Base-by-base conservation (phyloP, 2,329 filamentous ascomycete genomes). In the Penicillium sclerotiorum region DNA sequence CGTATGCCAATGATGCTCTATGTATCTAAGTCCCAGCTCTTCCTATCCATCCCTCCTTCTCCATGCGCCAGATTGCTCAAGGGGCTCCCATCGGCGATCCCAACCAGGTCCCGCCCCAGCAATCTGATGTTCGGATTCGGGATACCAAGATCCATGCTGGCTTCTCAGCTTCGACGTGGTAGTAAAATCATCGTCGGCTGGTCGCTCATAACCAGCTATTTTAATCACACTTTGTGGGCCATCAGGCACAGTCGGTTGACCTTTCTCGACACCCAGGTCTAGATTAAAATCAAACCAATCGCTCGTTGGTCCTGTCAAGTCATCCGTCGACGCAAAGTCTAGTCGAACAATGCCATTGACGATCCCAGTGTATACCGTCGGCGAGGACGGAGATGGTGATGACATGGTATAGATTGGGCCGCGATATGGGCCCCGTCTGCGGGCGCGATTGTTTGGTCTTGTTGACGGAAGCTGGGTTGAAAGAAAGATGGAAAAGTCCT, bases 341-440 rank as follows among this genome's bases (percentile, higher is more conserved):
- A 77, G 63, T 8, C 72, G 70, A 20, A 75, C 53, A 5, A 77
- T 62, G 20, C 71, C 69, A 30, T 73, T 69, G 25, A 72, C 69
- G 12, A 77, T 60, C 2, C 75, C 75, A 9, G 72, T 69, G 50
- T 75, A 77, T n/a, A 77, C 57, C 4, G 74, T 76, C 20, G 72
- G 67, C 0, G 75, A 77, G 25, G 70, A 67, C 8, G 71, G 65
- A 3, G 74, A 77, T 3, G 75, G 75, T 1, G 70, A 69, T 8
- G 71, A 74, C 57, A 77, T 69, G 12, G 67, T 69, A 52, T 77
- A 77, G 18, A 77, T 69, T 6, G 73, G 68, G 4, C 74, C 74
- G 9, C 73, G 67, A 61, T 77, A 77, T 5, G 66, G 57, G 15
- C 56, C 59, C 36, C 47, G 54, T 50, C 50, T 52, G 23, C 58